Evolutionary conservation across 2,329 filamentous ascomycete species (phyloP).

Genomic region (Sodiomyces alkalinus): DNA sequence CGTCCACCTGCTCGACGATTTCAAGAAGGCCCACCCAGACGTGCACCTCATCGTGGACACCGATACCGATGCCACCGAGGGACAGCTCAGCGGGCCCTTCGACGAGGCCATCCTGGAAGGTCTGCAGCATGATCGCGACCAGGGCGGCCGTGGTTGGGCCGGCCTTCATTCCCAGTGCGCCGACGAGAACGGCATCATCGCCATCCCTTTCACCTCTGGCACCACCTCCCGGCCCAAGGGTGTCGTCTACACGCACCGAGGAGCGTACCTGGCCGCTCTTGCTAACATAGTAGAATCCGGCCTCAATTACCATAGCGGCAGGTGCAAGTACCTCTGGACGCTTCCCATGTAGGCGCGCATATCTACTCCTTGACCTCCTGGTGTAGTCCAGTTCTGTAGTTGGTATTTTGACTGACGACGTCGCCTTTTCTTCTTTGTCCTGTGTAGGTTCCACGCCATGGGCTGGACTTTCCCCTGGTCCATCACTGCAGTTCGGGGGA

Average conservation of each 20-base stretch:
- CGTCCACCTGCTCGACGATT: slow-evolving; percentile 51
- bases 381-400: too few relatives aligned
- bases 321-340: slow-evolving; percentile 81
- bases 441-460: slow-evolving; percentile 43
- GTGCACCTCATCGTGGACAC: slow-evolving; percentile 63
- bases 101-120: slow-evolving; percentile 75
- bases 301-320: slow-evolving; percentile 52
- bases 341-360: slow-evolving; percentile 66
- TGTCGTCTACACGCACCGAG: slow-evolving; percentile 80
- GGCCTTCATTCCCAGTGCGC: slow-evolving; percentile 54
- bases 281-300: slow-evolving; percentile 82
- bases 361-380: not conserved
- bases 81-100: slow-evolving; percentile 62
- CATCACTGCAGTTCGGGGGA: slow-evolving; percentile 84
- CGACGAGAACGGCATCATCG: slow-evolving; percentile 69
- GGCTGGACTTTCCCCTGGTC: slow-evolving; percentile 90
- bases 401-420: not conserved
- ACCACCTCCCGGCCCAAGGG: slow-evolving; percentile 89
- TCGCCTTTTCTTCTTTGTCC: not conserved
- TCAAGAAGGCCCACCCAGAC: slow-evolving; percentile 40
- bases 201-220: slow-evolving; percentile 85
- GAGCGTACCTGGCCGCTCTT: slow-evolving; percentile 70
- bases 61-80: slow-evolving; percentile 66
- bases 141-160: slow-evolving; percentile 58
- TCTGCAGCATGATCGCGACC: slow-evolving; percentile 51